A percentile compares a stretch with the other conserved stretches of the same genome.
Evolutionary conservation across 129 eudicot genomes (phyloP).

Genomic region (Mikania micrantha): DNA sequence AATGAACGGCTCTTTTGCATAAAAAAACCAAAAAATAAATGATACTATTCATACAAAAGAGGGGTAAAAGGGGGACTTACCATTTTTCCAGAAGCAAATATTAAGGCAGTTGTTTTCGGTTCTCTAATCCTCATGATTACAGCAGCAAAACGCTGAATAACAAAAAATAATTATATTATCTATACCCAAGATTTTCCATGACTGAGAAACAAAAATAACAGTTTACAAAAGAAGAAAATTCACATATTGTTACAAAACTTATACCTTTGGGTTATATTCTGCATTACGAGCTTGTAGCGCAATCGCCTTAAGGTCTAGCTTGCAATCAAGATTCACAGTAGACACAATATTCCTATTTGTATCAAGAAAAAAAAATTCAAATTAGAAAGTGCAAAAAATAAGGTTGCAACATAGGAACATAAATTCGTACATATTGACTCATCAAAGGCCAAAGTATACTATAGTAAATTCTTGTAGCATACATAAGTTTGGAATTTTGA

Average conservation of each 20-base stretch:
- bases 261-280: slow-evolving; percentile 39
- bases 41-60: not conserved
- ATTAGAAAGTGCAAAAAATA: not conserved
- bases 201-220: not conserved
- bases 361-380: not conserved
- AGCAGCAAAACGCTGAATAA: slow-evolving; percentile 94
- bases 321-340: slow-evolving; percentile 47
- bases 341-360: slow-evolving; percentile 43
- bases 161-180: not conserved
- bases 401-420: not conserved
- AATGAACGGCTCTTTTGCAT: not conserved
- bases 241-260: not conserved
- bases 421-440: not conserved
- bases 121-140: slow-evolving; percentile 95
- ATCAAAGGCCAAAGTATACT: not conserved
- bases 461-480: not conserved
- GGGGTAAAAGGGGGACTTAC: slow-evolving; percentile 26
- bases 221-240: not conserved
- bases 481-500: not conserved
- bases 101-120: slow-evolving; percentile 86
- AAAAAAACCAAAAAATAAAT: not conserved
- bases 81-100: slow-evolving; percentile 95
- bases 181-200: not conserved
- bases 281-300: slow-evolving; percentile 51
- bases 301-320: slow-evolving; percentile 45